Evolutionary conservation across 345 rosid species (phyloP), one percentile per base, ranked within the genome.

Genomic region (Noccaea bulbosa): DNA sequence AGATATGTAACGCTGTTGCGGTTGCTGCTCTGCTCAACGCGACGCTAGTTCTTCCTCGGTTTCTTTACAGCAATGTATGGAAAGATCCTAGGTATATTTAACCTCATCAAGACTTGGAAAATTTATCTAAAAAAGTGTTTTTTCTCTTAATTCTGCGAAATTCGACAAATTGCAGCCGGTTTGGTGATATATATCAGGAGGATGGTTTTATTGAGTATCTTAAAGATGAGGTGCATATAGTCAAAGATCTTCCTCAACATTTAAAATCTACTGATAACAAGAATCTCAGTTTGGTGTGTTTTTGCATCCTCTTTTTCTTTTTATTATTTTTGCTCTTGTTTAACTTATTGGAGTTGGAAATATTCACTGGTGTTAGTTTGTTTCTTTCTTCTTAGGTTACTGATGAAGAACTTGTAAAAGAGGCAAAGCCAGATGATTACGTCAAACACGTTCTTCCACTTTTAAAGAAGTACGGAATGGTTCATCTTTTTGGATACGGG

Each of bases 31-130:
- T 89, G 55, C 94, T 93, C 12, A 86, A 93, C 3, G 92, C 96
- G 16, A 86, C 91, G 54, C 78, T 93, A 54, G 84, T 86, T 75
- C 74, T 89, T 71, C 98, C 98, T 8, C 82, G 74, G 80, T 91
- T 93, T 79, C 89, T 89, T 44, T 91, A 91, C 84, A 93, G 98
- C 87, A 93, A 86, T 65, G 96, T 91, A n/a, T 91, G 97, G 98
- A 91, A 85, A 74, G 98, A 93, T 84, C 95, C 97, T 2, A 93
- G 97, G 97, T 91, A 77, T 1, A 5, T 12, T 62, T 60, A 82
- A 47, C 14, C 73, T 67, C 57, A 12, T 61, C 30, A 60, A 50
- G 55, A 39, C 48, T 72, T 51, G 37, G 48, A 41, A 6, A 55
- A 33, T 52, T 12, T 9, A 24, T 37, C 2, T 8, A 9, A 7